Conservation (phyloP, 495 filamentous ascomycete genomes). For the Neurospora sp. region DNA sequence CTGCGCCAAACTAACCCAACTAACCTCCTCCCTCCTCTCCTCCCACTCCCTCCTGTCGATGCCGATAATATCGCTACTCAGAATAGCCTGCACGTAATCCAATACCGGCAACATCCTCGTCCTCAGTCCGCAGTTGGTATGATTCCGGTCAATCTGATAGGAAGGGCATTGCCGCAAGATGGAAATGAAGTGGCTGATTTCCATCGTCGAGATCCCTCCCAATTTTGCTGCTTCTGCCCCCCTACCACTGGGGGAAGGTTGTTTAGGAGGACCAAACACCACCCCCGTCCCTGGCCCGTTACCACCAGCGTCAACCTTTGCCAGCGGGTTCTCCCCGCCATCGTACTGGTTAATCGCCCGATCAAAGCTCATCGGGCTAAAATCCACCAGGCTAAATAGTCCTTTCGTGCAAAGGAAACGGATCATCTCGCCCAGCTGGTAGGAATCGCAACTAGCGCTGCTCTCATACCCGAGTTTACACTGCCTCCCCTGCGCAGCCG, state of each 20-base stretch:
- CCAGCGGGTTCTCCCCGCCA: not conserved
- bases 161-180: slow-evolving; percentile 50
- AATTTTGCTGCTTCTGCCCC: not conserved
- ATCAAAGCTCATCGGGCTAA: slow-evolving; percentile 24
- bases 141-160: slow-evolving; percentile 77
- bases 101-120: slow-evolving; percentile 57
- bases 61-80: slow-evolving; percentile 33
- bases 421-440: slow-evolving; percentile 77
- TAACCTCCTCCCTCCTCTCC: slow-evolving; percentile 18
- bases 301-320: not conserved
- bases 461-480: slow-evolving; percentile 72
- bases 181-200: slow-evolving; percentile 26
- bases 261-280: not conserved
- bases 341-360: not conserved
- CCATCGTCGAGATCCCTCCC: slow-evolving; percentile 21
- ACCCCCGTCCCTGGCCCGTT: not conserved
- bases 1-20: slow-evolving; percentile 20
- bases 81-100: slow-evolving; percentile 49
- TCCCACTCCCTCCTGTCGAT: slow-evolving; percentile 39
- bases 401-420: slow-evolving; percentile 59
- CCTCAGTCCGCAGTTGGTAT: slow-evolving; percentile 67
- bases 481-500: slow-evolving; percentile 29
- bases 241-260: not conserved
- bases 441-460: slow-evolving; percentile 68
- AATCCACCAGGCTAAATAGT: slow-evolving; percentile 40